Evolutionary conservation across 768 basidiomycete genomes (phyloP), one percentile per base, ranked within the genome.

Genomic region (Kwoniella heveanensis): DNA sequence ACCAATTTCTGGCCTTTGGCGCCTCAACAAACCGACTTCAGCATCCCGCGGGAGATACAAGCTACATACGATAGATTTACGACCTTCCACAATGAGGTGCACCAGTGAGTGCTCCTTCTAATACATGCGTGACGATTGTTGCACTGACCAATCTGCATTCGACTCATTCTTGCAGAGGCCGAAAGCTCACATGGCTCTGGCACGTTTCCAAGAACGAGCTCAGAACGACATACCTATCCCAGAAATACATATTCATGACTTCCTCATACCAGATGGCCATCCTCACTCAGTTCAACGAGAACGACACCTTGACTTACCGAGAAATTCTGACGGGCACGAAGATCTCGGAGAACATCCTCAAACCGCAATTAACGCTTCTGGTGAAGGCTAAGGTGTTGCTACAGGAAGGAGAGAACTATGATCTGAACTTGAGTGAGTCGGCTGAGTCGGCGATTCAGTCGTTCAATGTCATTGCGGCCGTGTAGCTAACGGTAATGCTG

Each of bases 151-250:
- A n/a, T n/a, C n/a, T n/a, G n/a, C n/a, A n/a, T n/a, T n/a, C n/a
- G n/a, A n/a, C n/a, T n/a, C n/a, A n/a, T n/a, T n/a, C n/a, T n/a
- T n/a, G n/a, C n/a, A 79, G 77, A 1, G 95, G 93, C 15, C 89
- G 95, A 64, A 95, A 95, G 77, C 85, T 99, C 47, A 94, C 91
- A 0, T 99, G 95, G 95, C 82, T 98, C 10, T 99, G 96, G 96
- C 95, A 97, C 75, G 91, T 94, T 79, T 92, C 88, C 59, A 95
- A 95, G 83, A 94, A 94, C 81, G 96, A 99, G 78, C 85, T 99
- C 6, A 87, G 89, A 60, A 94, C 94, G 67, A 93, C 90, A 76
- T 92, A 96, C 81, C 84, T 91, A 57, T 88, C 88, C 74, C 92
- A 93, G 81, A 96, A 93, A 80, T 97, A 97, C 82, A 92, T 95